Evolutionary conservation across 345 rosid species (phyloP).

Genomic region (Eucalyptus polybractea): DNA sequence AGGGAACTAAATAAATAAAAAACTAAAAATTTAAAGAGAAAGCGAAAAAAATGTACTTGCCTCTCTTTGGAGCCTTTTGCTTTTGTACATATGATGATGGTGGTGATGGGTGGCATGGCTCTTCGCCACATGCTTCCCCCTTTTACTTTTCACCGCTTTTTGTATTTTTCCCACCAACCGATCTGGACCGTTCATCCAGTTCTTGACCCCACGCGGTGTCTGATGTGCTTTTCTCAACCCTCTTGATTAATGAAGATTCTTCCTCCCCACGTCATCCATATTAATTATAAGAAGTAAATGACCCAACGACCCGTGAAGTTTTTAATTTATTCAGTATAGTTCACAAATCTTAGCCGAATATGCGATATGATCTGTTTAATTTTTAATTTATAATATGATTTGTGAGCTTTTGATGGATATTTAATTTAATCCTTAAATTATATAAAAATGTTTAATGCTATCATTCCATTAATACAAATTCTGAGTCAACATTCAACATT

Average conservation of each 20-base stretch:
- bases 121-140: not conserved
- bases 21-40: not conserved
- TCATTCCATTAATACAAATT: too few relatives aligned
- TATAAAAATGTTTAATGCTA: too few relatives aligned
- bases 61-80: not conserved
- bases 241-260: not conserved
- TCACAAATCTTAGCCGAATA: fast-evolving
- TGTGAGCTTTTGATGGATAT: too few relatives aligned
- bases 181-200: not conserved
- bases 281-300: not conserved
- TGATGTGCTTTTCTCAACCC: not conserved
- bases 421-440: too few relatives aligned
- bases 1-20: not conserved
- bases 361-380: too few relatives aligned
- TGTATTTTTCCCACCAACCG: not conserved
- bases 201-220: not conserved
- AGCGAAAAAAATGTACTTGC: not conserved
- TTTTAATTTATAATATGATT: too few relatives aligned
- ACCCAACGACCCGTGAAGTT: fast-evolving
- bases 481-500: fast-evolving
- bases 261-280: not conserved
- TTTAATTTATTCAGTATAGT: too few relatives aligned
- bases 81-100: not conserved
- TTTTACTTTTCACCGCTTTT: not conserved
- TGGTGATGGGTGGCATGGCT: not conserved